Conservation (phyloP, 208 protist genomes). For the Crithidia acanthocephali region DNA sequence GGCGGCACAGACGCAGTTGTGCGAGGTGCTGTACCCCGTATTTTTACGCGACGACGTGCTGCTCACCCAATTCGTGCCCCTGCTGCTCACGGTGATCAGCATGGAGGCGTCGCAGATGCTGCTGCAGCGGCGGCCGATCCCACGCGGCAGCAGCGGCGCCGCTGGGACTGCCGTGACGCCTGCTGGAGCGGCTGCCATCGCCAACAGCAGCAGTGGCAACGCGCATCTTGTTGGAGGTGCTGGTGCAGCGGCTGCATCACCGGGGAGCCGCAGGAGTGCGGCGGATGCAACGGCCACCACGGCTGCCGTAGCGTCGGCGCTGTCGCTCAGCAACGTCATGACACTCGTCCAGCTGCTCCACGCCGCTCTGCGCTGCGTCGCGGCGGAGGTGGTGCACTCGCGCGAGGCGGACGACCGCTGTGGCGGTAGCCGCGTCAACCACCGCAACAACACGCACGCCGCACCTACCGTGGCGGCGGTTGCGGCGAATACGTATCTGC, state of each 20-base stretch:
- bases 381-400: constrained; percentile 32
- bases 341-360: constrained; percentile 48
- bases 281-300: constrained; percentile 16
- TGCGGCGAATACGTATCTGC: constrained; percentile 32
- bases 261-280: constrained; percentile 7
- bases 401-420: constrained; percentile 16
- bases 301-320: constrained; percentile 19
- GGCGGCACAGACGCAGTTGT: constrained; percentile 55
- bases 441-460: background rate
- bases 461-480: background rate
- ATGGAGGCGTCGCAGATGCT: constrained; percentile 44
- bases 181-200: background rate
- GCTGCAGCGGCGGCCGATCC: constrained; percentile 10
- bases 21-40: constrained; percentile 48
- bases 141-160: background rate
- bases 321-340: constrained; percentile 43
- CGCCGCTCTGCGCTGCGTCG: constrained; percentile 40
- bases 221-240: background rate
- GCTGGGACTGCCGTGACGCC: too few relatives aligned
- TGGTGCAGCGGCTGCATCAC: too few relatives aligned
- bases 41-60: constrained; percentile 38
- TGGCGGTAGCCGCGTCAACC: background rate
- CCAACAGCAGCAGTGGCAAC: background rate
- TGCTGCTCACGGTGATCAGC: constrained; percentile 56
- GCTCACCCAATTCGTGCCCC: constrained; percentile 45